Base-by-base conservation (phyloP, 2,329 filamentous ascomycete genomes). In the Cladosporium sp. region DNA sequence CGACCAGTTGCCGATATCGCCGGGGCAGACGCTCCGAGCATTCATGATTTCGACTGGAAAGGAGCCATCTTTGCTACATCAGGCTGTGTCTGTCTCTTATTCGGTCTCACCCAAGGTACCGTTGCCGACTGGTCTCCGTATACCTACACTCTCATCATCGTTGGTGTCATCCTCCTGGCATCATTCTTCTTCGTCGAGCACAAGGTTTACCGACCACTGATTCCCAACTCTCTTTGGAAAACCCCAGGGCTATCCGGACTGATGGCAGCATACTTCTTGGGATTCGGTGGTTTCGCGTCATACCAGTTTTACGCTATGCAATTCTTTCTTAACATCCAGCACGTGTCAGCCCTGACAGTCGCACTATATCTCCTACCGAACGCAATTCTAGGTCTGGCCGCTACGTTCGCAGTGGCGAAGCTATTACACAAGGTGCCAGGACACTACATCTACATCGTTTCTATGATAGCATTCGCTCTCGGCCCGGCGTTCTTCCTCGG, bases 361-460 rank as follows among this genome's bases (percentile, higher is more conserved):
- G 71, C 73, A 0, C 57, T 75, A 0, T 75, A 76, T 43, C 63
- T 72, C 17, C 63, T 75, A 1, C 73, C 73, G 1, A 76, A 76
- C 45, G 72, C 66, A 6, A 56, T 76, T 4, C 65, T 71, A 5
- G 73, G 73, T 1, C 66, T 76, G 0, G 54, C 75, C 4, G 73
- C 73, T 0, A 73, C 73, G 1, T 74, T 64, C 58, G 61, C 76
- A n/a, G 73, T 76, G 7, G 71, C 69, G 37, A 68, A 69, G 24
- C 73, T 71, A 1, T 60, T 76, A n/a, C 73, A 76, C 45, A 54
- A 72, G 4, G 64, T 75, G 2, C 71, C 73, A 0, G 71, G 72
- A 1, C 73, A 76, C 43, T 73, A 70, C 56, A 75, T 76, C 44
- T 73, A 74, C 51, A 63, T 69, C 0, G 68, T 68, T 1, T 70